Conservation (phyloP, 768 basidiomycete species). For the Xanthoconium stramineum region DNA sequence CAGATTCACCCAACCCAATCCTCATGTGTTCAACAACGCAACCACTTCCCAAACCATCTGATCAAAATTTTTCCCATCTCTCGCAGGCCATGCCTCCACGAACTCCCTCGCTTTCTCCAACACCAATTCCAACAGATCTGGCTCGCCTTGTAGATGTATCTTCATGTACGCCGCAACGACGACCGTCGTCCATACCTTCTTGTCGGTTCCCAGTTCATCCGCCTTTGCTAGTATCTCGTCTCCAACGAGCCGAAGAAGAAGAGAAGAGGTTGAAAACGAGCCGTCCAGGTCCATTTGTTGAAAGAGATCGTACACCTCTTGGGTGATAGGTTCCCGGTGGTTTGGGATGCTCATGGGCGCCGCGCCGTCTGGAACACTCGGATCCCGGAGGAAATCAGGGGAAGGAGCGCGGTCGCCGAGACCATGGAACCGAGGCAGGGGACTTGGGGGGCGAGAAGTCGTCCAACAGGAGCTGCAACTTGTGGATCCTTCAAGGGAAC, state of each 20-base stretch:
- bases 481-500: constrained; percentile 41
- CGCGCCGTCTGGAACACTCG: not conserved
- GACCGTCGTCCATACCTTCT: constrained; percentile 46
- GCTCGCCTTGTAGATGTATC: constrained; percentile 33
- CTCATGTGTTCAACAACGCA: not conserved
- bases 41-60: constrained; percentile 18
- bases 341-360: not conserved
- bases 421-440: constrained; percentile 25
- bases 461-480: constrained; percentile 35
- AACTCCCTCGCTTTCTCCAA: constrained; percentile 41
- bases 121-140: constrained; percentile 42
- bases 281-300: constrained; percentile 45
- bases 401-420: constrained; percentile 31
- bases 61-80: constrained; percentile 11
- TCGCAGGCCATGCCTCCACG: constrained; percentile 18
- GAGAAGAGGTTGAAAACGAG: constrained; percentile 38
- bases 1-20: too few species aligned
- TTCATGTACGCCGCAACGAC: constrained; percentile 46
- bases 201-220: constrained; percentile 30
- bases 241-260: constrained; percentile 38
- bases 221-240: constrained; percentile 30
- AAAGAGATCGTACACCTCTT: constrained; percentile 36
- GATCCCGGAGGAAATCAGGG: constrained; percentile 24
- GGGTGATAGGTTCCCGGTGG: constrained; percentile 12
- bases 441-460: constrained; percentile 20